These are phyloP conservation scores for Entomortierella beljakovae DNA, from an alignment of 192 early-diverging fungal genomes.

Conservation along the genomic window DNA sequence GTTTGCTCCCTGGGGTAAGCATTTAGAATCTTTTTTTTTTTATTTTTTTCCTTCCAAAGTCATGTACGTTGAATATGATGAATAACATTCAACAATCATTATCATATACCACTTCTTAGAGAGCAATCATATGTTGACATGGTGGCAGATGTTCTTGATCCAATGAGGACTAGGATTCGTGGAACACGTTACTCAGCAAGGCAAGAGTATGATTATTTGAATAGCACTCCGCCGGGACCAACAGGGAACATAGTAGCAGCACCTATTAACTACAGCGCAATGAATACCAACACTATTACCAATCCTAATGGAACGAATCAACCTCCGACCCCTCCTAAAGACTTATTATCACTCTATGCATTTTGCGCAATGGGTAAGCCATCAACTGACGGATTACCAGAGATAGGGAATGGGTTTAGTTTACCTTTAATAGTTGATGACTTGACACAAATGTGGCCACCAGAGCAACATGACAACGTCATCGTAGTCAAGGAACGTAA, in stretches of 20 bases:
- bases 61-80: too few relatives aligned
- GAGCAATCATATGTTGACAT: conserved; percentile 83
- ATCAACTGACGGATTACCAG: conserved; percentile 33
- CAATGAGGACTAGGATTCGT: conserved; percentile 63
- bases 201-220: conserved; percentile 73
- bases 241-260: background rate
- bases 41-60: too few relatives aligned
- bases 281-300: conserved; percentile 1
- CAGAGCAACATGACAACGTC: conserved; percentile 81
- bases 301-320: conserved; percentile 23
- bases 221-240: conserved; percentile 1
- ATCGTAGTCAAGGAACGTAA: conserved; percentile 74
- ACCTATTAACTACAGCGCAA: background rate
- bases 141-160: conserved; percentile 73
- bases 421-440: conserved; percentile 80
- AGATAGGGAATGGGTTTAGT: conserved; percentile 54
- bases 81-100: too few relatives aligned
- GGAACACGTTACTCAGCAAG: conserved; percentile 76
- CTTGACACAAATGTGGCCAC: conserved; percentile 76
- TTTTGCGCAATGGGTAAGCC: conserved; percentile 64
- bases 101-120: conserved; percentile 29
- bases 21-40: background rate
- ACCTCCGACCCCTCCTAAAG: conserved; percentile 71
- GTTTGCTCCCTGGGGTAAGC: conserved; percentile 77
- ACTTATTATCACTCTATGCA: conserved; percentile 73